These are phyloP conservation scores for Monoraphidium neglectum DNA, from an alignment of 139 green algal genomes.

Conservation along the genomic window DNA sequence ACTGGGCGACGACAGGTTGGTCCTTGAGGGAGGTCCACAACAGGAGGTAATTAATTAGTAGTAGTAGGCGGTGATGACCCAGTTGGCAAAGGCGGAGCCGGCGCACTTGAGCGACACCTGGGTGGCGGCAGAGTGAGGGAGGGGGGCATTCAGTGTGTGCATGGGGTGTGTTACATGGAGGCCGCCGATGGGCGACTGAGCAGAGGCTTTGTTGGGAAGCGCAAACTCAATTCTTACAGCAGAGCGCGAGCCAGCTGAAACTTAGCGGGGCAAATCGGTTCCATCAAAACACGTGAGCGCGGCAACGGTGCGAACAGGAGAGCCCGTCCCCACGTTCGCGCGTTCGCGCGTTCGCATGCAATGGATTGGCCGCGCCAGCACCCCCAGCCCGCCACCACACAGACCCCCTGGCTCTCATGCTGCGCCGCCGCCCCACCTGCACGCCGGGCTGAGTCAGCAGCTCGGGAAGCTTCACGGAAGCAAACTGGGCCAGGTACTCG, in stretches of 20 bases:
- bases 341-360: neutral
- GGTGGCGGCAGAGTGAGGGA: neutral
- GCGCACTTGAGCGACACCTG: slow-evolving; percentile 56
- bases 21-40: too few species aligned
- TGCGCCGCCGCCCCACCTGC: slow-evolving; percentile 13
- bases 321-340: neutral
- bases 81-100: slow-evolving; percentile 51
- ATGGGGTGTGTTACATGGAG: neutral
- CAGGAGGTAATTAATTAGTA: too few species aligned
- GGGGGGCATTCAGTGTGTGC: neutral
- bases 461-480: slow-evolving; percentile 26
- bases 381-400: neutral
- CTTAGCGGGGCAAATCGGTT: too few species aligned
- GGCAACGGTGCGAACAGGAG: neutral
- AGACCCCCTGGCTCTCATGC: neutral
- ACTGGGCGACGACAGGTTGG: too few species aligned
- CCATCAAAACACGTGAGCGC: too few species aligned
- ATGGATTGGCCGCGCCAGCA: neutral
- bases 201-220: neutral
- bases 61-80: slow-evolving; percentile 63
- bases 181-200: neutral
- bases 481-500: slow-evolving; percentile 37
- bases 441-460: slow-evolving; percentile 27
- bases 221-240: neutral
- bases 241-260: neutral